A percentile compares a stretch with the other conserved stretches of the same genome.
Conservation (phyloP, 345 rosid genomes). For the Lepidium aucheri region DNA sequence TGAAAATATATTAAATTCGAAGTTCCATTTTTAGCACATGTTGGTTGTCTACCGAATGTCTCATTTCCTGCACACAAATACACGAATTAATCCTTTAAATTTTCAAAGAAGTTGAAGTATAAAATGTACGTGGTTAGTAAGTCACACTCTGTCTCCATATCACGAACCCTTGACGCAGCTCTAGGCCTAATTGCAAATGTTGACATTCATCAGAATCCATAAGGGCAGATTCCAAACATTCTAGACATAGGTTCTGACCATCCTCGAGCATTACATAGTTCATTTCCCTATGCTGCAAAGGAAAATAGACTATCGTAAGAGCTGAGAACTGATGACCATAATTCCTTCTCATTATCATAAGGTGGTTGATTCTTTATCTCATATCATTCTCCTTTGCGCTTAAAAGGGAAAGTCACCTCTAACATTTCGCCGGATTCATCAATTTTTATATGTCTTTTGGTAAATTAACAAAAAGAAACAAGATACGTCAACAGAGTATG, state of each 20-base stretch:
- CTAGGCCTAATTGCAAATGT: conserved; percentile 71
- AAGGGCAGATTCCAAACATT: conserved; percentile 79
- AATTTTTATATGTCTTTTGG: too few relatives aligned
- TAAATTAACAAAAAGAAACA: too few relatives aligned
- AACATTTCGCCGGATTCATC: conserved; percentile 21
- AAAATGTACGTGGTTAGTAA: too few relatives aligned
- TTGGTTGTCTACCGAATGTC: too few relatives aligned
- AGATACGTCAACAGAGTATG: too few relatives aligned
- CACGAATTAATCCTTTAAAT: too few relatives aligned
- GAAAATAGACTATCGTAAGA: not conserved
- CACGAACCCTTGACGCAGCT: too few relatives aligned
- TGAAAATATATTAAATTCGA: not conserved
- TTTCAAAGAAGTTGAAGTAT: too few relatives aligned
- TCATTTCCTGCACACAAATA: too few relatives aligned
- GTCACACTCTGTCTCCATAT: too few relatives aligned
- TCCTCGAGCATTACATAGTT: conserved; percentile 48
- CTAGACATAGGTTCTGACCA: conserved; percentile 62
- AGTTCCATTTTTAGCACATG: too few relatives aligned
- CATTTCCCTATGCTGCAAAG: conserved; percentile 39
- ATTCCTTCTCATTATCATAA: not conserved
- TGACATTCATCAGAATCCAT: conserved; percentile 81
- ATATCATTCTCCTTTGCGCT: not conserved
- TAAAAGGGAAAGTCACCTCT: conserved; percentile 4
- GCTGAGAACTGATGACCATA: not conserved
- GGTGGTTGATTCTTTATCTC: not conserved